Base-by-base conservation (phyloP, 2,329 filamentous ascomycete genomes). In the Colletotrichum musae region DNA sequence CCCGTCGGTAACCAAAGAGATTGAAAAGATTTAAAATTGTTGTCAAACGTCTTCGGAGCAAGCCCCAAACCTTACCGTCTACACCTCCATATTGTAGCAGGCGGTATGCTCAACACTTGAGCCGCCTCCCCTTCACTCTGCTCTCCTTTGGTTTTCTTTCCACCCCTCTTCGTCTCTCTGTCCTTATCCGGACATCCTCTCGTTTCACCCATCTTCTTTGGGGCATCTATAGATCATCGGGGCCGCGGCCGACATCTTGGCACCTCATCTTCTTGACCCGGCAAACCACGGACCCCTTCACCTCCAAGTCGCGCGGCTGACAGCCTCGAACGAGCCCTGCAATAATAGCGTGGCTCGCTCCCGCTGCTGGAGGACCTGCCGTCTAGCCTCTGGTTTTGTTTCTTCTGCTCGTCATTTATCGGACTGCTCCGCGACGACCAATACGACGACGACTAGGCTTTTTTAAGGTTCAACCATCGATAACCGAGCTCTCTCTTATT, bases 121-220 rank as follows among this genome's bases (percentile, higher is more conserved):
- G 54, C 66, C 64, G 64, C 64, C 15, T 18, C 28, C 41, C 13
- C n/a, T 47, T 36, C 43, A 39, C 18, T 36, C 39, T 15, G 28
- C 32, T 32, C 43, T 26, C 28, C 12, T 2, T 10, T 10, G 32
- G 9, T 36, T 6, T 36, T 10, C 18, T 9, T 36, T 36, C 32
- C 32, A 7, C 32, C 32, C 7, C 10, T 39, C 41, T 24, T 43
- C 28, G 13, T 12, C 13, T 16, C 12, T n/a, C 21, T 53, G 53
- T 28, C 43, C 62, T 28, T 26, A 51, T 57, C 18, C 43, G 66
- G 62, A 45, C 36, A 66, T 36, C 24, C 24, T 39, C 10, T 32
- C 43, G 66, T 66, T 69, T 69, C 66, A 69, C 54, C 18, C 52
- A 51, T 57, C 56, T 57, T 28, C 32, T 66, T 66, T 52, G 36